These are phyloP conservation scores for Malassezia dermatis DNA, from an alignment of 1,284 basidiomycete species.

Conservation along the genomic window DNA sequence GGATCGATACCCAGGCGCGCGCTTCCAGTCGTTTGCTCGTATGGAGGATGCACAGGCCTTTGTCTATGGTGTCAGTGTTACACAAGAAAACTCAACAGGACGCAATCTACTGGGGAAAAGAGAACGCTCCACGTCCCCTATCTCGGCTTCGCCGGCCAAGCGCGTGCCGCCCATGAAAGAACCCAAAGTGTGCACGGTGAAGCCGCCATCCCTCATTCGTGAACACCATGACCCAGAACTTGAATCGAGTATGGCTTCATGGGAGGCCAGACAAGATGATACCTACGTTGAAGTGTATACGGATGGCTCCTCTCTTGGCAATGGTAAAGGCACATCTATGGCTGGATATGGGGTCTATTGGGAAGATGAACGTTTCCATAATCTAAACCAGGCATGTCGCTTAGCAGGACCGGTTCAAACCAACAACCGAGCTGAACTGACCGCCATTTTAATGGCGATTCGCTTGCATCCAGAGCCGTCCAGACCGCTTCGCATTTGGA, in stretches of 20 bases:
- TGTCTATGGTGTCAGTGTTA: neutral
- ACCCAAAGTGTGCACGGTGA: neutral
- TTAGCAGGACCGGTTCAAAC: constrained; percentile 67
- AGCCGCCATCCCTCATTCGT: neutral
- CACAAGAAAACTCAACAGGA: neutral
- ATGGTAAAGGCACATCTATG: constrained; percentile 53
- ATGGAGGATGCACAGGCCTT: constrained; percentile 52
- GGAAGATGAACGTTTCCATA: constrained; percentile 14
- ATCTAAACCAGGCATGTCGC: constrained; percentile 64
- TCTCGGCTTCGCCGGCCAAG: neutral
- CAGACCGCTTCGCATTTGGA: constrained; percentile 56
- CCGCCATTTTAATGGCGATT: constrained; percentile 66
- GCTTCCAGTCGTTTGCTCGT: constrained; percentile 59
- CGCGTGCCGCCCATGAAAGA: neutral
- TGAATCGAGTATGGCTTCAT: neutral
- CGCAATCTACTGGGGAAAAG: neutral
- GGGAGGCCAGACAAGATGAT: neutral
- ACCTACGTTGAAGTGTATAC: constrained; percentile 55
- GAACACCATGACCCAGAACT: neutral
- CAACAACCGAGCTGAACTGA: constrained; percentile 73
- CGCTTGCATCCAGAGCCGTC: constrained; percentile 56
- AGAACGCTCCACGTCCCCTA: neutral
- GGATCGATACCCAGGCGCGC: constrained; percentile 55
- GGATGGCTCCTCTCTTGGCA: constrained; percentile 69
- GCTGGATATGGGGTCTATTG: constrained; percentile 45